Evolutionary conservation across 2,329 filamentous ascomycete genomes (phyloP).

Genomic region (Teratosphaeria viscida): DNA sequence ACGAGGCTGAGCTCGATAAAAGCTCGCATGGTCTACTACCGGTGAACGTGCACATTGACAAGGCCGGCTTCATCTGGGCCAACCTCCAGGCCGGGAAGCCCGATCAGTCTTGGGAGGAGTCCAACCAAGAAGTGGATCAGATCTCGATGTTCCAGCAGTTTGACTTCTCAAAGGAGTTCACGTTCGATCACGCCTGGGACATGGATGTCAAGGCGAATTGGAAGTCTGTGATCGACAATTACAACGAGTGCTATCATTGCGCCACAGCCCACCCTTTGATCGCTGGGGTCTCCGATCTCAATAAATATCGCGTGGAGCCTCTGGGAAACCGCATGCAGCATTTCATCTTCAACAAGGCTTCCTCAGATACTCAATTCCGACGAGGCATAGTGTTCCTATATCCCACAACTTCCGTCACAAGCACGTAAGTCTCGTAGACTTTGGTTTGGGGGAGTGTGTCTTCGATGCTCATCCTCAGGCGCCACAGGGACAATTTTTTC

Average conservation of each 20-base stretch:
- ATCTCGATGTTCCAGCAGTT: slow-evolving; percentile 25
- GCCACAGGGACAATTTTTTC: background rate
- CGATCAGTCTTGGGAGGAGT: background rate
- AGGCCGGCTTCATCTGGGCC: background rate
- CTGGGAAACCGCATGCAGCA: background rate
- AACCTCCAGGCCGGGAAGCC: background rate
- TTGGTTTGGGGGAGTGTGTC: background rate
- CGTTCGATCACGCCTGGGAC: slow-evolving; percentile 12
- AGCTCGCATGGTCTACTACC: background rate
- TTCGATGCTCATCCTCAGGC: background rate
- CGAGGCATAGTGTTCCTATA: background rate
- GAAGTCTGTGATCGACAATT: background rate
- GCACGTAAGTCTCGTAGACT: background rate
- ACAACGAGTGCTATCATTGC: slow-evolving; percentile 1
- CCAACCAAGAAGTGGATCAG: background rate
- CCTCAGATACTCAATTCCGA: background rate
- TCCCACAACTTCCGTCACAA: background rate
- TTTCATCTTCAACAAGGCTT: background rate
- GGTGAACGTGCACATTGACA: background rate
- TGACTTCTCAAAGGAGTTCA: slow-evolving; percentile 42
- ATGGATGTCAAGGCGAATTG: background rate
- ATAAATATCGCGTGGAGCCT: background rate
- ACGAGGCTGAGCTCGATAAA: background rate
- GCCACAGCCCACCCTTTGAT: background rate
- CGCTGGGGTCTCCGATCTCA: background rate